These are phyloP conservation scores for Trypanosoma vivax DNA, from an alignment of 208 protist species.

Conservation along the genomic window DNA sequence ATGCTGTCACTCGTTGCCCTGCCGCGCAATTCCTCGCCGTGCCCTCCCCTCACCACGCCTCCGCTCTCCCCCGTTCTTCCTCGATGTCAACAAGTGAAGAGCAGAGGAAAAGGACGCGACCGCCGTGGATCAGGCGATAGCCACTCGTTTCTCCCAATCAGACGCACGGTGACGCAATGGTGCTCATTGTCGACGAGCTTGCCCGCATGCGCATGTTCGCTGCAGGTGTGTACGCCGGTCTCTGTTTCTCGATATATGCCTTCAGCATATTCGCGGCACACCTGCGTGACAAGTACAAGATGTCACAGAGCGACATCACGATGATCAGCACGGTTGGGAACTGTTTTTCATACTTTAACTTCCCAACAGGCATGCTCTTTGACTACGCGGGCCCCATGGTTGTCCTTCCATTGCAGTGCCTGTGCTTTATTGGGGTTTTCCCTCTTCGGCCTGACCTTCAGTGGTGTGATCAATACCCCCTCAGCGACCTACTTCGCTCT, in stretches of 20 bases:
- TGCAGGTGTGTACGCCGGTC: slow-evolving; percentile 48
- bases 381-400: slow-evolving; percentile 57
- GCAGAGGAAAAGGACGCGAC: too few species aligned
- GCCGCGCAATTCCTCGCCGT: too few species aligned
- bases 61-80: too few species aligned
- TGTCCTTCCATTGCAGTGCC: slow-evolving; percentile 33
- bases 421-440: slow-evolving; percentile 49
- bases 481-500: slow-evolving; percentile 50
- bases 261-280: slow-evolving; percentile 69
- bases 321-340: slow-evolving; percentile 80
- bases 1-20: too few species aligned
- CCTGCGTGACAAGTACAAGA: slow-evolving; percentile 42
- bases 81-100: too few species aligned
- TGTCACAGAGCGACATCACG: slow-evolving; percentile 67
- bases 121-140: too few species aligned
- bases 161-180: slow-evolving; percentile 13
- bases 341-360: slow-evolving; percentile 47
- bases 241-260: slow-evolving; percentile 69
- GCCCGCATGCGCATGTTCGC: slow-evolving; percentile 69
- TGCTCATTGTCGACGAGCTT: slow-evolving; percentile 54
- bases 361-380: slow-evolving; percentile 65
- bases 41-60: too few species aligned
- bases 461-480: slow-evolving; percentile 29
- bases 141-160: neutral
- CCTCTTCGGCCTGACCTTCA: slow-evolving; percentile 58